Evolutionary conservation across 2,329 filamentous ascomycete genomes (phyloP).

Genomic region (Nannizzia gypsea): DNA sequence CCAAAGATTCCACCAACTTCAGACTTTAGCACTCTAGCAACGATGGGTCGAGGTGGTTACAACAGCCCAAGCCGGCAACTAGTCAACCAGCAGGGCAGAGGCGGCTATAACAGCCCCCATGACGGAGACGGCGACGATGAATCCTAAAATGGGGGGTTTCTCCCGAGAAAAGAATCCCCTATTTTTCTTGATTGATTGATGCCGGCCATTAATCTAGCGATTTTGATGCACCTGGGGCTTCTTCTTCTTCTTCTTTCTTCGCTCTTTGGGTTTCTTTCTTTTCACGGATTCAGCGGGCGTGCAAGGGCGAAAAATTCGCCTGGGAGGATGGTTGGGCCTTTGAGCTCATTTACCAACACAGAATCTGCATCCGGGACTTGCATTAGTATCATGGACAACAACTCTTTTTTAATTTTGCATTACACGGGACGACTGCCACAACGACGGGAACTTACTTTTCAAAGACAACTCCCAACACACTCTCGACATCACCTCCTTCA

Average conservation of each 20-base stretch:
- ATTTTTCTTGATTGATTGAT: conserved; percentile 2
- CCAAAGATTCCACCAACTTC: background rate
- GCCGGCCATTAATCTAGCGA: conserved; percentile 8
- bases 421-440: conserved; percentile 24
- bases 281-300: background rate
- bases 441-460: conserved; percentile 60
- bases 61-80: conserved; percentile 18
- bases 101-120: conserved; percentile 24
- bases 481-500: conserved; percentile 80
- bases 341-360: conserved; percentile 13
- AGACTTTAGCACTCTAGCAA: conserved; percentile 3
- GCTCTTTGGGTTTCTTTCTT: background rate
- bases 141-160: conserved; percentile 4
- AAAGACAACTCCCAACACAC: conserved; percentile 91
- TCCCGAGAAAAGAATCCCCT: background rate
- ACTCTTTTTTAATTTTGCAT: conserved; percentile 27
- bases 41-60: conserved; percentile 29
- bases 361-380: conserved; percentile 8
- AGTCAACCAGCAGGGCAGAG: conserved; percentile 20
- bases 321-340: background rate
- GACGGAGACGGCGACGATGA: conserved; percentile 14
- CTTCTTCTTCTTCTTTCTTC: background rate
- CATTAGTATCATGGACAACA: background rate
- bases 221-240: background rate
- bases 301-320: background rate